Base-by-base conservation (phyloP, 2,329 filamentous ascomycete genomes). In the Thielaviopsis populi region DNA sequence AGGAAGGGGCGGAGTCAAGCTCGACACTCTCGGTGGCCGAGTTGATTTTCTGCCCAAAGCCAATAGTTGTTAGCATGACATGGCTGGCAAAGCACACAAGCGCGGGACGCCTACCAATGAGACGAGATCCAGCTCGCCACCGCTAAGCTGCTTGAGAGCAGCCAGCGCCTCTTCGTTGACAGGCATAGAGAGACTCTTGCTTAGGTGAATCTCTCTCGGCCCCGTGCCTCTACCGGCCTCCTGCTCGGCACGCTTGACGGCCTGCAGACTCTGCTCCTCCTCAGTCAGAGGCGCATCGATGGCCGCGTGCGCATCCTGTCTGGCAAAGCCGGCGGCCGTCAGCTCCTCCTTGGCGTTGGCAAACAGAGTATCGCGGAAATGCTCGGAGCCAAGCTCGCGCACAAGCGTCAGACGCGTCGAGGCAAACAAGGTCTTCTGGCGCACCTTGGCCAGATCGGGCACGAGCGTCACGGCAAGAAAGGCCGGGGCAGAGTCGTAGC, bases 391-490 rank as follows among this genome's bases (percentile, higher is more conserved):
- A 10, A 94, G 78, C 74, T 92, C 88, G 50, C 88, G 82, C 60
- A 86, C 81, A 1, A 94, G 79, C 0, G 88, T 88, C 69, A 91
- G 77, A 10, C 88, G 82, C 33, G 89, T 91, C 27, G 84, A 83
- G 5, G 89, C 88, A 73, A 92, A 91, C 24, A 94, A 81, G 86
- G 89, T 94, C 79, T 94, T 94, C 72, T 90, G 86, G 46, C 89
- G 84, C 64, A 94, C 88, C 33, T 86, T 87, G 46, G 89, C 89
- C 0, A 82, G 72, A 73, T 92, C 87, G 30, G 89, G 89, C 5
- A 94, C 84, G 73, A 91, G 94, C 42, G 88, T 90, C 42, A 91
- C 77, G 56, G 85, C 87, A 30, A 87, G 75, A 68, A 91, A 83
- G 68, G 73, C 74, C n/a, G 80, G 81, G 2, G 77, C 73, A 43